phyloP scores from a whole-genome alignment of 2,329 filamentous ascomycete genomes.

The Pseudocercospora macadamiae region DNA sequence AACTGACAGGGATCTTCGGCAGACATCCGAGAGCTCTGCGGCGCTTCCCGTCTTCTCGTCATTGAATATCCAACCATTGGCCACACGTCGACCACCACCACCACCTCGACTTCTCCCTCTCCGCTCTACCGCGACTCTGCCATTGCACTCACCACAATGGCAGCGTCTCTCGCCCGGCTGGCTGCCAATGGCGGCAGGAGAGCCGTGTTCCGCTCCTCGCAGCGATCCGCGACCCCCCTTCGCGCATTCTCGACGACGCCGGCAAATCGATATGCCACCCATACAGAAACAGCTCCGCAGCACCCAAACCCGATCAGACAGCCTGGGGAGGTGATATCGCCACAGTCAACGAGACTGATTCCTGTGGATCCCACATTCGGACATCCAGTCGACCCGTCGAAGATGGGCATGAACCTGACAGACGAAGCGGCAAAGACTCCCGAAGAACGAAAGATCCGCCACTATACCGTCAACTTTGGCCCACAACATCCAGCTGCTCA shows the following conservation, averaged over 20 bases:
- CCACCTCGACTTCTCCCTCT: constrained; percentile 8
- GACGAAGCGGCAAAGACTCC: constrained; percentile 51
- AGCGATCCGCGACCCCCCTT: constrained; percentile 36
- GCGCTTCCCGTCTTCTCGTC: constrained; percentile 1
- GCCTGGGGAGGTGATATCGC: constrained; percentile 23
- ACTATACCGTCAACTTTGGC: constrained; percentile 99
- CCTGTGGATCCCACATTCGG: constrained; percentile 68
- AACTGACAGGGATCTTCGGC: constrained; percentile 11
- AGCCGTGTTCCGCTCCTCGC: constrained; percentile 36
- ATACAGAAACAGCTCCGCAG: constrained; percentile 38
- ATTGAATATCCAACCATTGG: constrained; percentile 19
- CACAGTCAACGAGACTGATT: constrained; percentile 58
- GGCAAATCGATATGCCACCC: constrained; percentile 65
- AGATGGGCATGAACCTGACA: constrained; percentile 48
- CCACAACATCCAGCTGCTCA: constrained; percentile 98
- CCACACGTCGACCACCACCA: constrained; percentile 9
- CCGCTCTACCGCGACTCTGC: constrained; percentile 21
- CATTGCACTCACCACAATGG: constrained; percentile 57
- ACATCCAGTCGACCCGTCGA: constrained; percentile 49
- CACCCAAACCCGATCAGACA: constrained; percentile 18
- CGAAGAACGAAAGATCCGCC: constrained; percentile 82
- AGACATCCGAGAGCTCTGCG: constrained; percentile 8
- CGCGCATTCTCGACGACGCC: constrained; percentile 69
- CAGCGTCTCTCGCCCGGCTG: constrained; percentile 71
- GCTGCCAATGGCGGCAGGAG: constrained; percentile 67